Base-by-base conservation (phyloP, 192 early-diverging fungal genomes). In the Linnemannia schmuckeri region DNA sequence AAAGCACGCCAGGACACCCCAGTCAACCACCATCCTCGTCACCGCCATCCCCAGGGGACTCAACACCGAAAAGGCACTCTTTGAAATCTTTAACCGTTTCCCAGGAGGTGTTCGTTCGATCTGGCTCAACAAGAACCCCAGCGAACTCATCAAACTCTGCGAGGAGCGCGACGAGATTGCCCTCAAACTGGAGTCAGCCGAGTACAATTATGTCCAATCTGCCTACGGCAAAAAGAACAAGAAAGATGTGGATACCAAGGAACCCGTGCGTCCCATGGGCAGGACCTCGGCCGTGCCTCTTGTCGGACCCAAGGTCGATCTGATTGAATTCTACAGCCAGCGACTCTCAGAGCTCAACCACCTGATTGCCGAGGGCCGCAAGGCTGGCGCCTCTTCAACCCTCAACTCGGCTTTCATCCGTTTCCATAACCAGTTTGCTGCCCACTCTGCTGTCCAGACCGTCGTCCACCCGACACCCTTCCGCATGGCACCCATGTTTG, bases 371-470 rank as follows among this genome's bases (percentile, higher is more conserved):
- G 63, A 90, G 17, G 61, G 70, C 3, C 88, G 88, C 61, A 33
- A 88, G 18, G 38, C 87, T 3, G 27, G 68, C 3, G 70, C 78
- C 49, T n/a, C 46, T 3, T 18, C 46, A 30, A 78, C 86, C 10
- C 69, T 91, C 72, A 91, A 93, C 35, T 94, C 96, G 38, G 96
- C 96, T 9, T 96, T 98, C 83, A 92, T 98, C 22, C 91, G 94
- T 83, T 98, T 98, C 86, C 92, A 95, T 71, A 89, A 90, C 70
- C 93, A 95, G 72, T 90, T 95, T 54, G 93, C 94, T 3, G 94
- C 97, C 6, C 85, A 87, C 27, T 70, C 57, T 75, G 85, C 85
- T 4, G 85, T 87, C 33, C 85, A 87, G 54, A 87, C 85, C 4
- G 85, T 87, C 27, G 85, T 87, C 6, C 76, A 87, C 46, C 85